Conservation (phyloP, 1,284 basidiomycete genomes). For the Austroboletus novae-zelandiae region DNA sequence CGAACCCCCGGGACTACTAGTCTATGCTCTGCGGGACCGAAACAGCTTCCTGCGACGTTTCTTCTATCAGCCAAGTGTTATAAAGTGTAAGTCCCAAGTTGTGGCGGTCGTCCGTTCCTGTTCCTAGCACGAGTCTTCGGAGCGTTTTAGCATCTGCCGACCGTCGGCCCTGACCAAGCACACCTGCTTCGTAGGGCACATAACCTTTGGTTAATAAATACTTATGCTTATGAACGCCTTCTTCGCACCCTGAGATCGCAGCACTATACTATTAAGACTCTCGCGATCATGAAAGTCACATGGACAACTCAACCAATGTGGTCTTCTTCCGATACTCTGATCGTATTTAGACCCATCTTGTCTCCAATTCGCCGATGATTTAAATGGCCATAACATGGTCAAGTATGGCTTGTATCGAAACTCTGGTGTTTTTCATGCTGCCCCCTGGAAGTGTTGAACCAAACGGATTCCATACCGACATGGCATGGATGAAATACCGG, state of each 20-base stretch:
- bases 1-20: no score
- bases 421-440: neutral
- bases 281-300: neutral
- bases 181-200: no score
- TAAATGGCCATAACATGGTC: no score
- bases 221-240: neutral
- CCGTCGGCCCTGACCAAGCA: neutral
- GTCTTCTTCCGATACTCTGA: neutral
- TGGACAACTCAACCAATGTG: neutral
- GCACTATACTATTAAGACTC: neutral
- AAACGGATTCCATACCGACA: neutral
- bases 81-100: no score
- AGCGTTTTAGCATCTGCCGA: neutral
- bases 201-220: neutral
- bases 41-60: no score
- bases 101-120: neutral
- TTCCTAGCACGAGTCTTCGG: neutral
- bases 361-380: no score
- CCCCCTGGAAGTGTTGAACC: neutral
- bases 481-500: no score
- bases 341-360: no score
- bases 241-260: neutral
- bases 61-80: no score
- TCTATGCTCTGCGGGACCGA: no score
- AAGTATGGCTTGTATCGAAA: neutral